Percentiles rank a stretch among this genome's conserved stretches.
phyloP scores from a whole-genome alignment of 345 rosid genomes.

The Brassica napus region DNA sequence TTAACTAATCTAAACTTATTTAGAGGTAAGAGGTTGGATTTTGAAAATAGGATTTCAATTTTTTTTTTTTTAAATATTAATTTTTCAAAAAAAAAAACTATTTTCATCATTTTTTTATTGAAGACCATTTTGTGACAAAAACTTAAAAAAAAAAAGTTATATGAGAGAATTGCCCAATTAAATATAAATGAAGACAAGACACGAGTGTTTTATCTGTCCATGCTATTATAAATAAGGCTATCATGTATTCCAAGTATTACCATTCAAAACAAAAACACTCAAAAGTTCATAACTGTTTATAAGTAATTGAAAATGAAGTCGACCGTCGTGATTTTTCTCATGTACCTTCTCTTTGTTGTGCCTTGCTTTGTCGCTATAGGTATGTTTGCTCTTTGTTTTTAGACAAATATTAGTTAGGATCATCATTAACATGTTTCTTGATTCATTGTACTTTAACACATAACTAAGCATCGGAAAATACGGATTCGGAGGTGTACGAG shows the following conservation, averaged over 20 bases:
- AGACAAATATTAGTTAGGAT: neutral
- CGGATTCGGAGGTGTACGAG: constrained; percentile 31
- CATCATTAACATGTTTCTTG: neutral
- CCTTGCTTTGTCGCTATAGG: constrained; percentile 30
- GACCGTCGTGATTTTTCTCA: constrained; percentile 18
- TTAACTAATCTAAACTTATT: no score
- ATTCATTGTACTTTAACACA: neutral
- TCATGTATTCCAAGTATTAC: constrained; percentile 11
- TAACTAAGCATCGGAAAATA: constrained; percentile 17
- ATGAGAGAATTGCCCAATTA: neutral
- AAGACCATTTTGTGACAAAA: no score
- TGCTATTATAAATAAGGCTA: constrained; percentile 24
- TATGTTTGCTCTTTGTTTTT: constrained; percentile 8
- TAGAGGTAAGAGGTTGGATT: no score
- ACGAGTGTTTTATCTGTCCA: constrained; percentile 15
- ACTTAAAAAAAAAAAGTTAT: no score
- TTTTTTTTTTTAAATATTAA: no score
- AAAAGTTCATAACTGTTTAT: neutral
- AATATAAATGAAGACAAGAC: constrained; percentile 30
- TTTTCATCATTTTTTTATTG: no score
- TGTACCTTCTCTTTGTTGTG: constrained; percentile 23
- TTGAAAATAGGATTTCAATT: no score
- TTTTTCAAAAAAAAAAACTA: no score
- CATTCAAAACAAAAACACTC: constrained; percentile 28
- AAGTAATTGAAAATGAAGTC: constrained; percentile 28